These are phyloP conservation scores for Tuber brumale DNA, from an alignment of 495 filamentous ascomycete species.

Conservation along the genomic window DNA sequence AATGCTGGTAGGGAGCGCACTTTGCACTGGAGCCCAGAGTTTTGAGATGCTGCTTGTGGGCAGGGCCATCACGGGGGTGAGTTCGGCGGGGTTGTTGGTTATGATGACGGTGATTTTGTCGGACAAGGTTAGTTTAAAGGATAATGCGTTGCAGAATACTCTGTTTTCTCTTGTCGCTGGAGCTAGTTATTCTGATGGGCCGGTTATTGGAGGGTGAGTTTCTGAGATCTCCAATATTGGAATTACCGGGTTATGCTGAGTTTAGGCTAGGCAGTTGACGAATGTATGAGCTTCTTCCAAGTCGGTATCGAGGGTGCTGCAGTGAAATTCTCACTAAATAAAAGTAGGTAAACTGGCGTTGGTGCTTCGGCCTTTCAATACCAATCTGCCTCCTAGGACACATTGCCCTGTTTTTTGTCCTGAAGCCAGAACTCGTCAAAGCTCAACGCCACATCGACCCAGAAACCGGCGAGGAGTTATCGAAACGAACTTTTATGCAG, in stretches of 20 bases:
- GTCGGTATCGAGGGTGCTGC: neutral
- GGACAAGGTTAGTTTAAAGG: constrained; percentile 19
- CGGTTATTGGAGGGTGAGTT: neutral
- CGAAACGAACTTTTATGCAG: neutral
- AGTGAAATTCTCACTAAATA: neutral
- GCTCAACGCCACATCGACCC: neutral
- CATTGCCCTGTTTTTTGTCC: neutral
- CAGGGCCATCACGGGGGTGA: constrained; percentile 8
- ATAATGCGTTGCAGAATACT: constrained; percentile 10
- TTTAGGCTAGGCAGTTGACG: neutral
- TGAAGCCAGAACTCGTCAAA: neutral
- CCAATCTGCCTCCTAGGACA: neutral
- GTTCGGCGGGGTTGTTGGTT: constrained; percentile 8
- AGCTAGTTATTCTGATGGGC: neutral
- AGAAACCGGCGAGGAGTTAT: neutral
- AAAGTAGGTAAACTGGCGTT: neutral
- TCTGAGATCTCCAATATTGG: neutral
- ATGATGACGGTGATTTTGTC: constrained; percentile 6
- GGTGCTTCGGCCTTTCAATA: neutral
- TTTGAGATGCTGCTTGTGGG: constrained; percentile 5
- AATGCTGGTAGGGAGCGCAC: neutral
- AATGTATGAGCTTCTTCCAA: neutral
- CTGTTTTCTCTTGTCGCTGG: constrained; percentile 6
- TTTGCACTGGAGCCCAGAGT: neutral
- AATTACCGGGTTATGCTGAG: neutral